Percentiles rank a stretch among this genome's conserved stretches.
phyloP scores from a whole-genome alignment of 768 basidiomycete genomes.

The Pleurotus djamor region DNA sequence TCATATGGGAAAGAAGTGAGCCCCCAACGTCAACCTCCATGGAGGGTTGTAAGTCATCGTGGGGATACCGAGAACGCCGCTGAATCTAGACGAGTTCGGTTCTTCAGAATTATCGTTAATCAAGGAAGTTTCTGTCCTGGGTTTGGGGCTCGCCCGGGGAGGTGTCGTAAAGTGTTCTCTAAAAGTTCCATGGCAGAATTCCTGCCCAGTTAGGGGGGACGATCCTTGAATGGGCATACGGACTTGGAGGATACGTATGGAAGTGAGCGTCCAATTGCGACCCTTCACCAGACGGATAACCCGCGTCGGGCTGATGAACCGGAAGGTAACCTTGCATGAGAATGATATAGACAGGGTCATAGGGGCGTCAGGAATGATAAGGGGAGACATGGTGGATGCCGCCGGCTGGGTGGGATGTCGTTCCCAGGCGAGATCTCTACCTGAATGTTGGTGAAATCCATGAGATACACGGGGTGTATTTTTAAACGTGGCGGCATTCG shows the following conservation, averaged over 20 bases:
- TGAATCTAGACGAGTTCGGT: too few relatives aligned
- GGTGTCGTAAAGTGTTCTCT: too few relatives aligned
- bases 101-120: too few relatives aligned
- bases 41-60: not conserved
- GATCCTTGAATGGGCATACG: too few relatives aligned
- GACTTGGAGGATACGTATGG: too few relatives aligned
- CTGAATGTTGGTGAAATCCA: not conserved
- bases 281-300: too few relatives aligned
- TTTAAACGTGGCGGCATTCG: not conserved
- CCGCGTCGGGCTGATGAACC: not conserved
- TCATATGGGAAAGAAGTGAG: not conserved
- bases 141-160: too few relatives aligned
- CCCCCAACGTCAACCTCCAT: not conserved
- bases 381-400: not conserved
- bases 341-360: not conserved
- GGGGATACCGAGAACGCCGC: not conserved
- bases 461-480: not conserved
- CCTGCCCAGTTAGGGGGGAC: too few relatives aligned
- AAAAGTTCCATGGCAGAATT: too few relatives aligned
- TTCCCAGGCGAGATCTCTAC: not conserved
- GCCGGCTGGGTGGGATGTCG: not conserved
- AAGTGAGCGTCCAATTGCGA: too few relatives aligned
- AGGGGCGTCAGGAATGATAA: not conserved
- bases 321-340: not conserved
- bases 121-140: too few relatives aligned